Conservation (phyloP, 106 monocot genomes). For the Acanthochlamys bracteata region DNA sequence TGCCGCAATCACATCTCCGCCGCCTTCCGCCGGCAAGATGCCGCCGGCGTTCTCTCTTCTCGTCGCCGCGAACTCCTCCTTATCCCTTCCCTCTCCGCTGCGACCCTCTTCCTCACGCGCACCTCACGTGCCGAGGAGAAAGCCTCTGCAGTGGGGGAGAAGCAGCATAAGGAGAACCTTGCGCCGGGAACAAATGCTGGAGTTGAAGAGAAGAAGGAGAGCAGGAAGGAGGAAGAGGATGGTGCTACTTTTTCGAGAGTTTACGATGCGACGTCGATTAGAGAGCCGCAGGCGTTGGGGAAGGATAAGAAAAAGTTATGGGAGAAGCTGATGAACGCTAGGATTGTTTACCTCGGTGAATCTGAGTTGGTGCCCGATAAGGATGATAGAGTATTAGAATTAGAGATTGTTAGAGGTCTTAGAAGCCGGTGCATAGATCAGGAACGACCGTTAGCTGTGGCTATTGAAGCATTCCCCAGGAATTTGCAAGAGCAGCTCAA, state of each 20-base stretch:
- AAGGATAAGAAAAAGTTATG: constrained; percentile 74
- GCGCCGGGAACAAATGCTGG: constrained; percentile 1
- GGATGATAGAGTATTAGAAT: constrained; percentile 72
- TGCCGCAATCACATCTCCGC: neutral
- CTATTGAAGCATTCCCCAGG: constrained; percentile 73
- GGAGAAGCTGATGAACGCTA: constrained; percentile 78
- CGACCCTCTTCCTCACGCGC: constrained; percentile 19
- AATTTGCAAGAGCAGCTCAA: constrained; percentile 67
- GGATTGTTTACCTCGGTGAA: constrained; percentile 83
- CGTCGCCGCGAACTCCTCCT: constrained; percentile 46
- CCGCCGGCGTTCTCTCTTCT: neutral
- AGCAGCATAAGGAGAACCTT: too few species aligned
- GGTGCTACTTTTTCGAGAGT: constrained; percentile 45
- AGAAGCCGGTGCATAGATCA: constrained; percentile 48
- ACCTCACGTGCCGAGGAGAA: constrained; percentile 31
- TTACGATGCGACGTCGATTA: constrained; percentile 83
- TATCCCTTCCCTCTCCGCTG: constrained; percentile 37
- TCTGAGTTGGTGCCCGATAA: constrained; percentile 78
- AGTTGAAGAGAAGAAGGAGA: constrained; percentile 6
- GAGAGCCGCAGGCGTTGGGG: constrained; percentile 79
- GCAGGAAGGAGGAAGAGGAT: constrained; percentile 20
- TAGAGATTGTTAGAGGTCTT: constrained; percentile 74
- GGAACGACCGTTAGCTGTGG: constrained; percentile 55
- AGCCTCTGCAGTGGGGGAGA: neutral
- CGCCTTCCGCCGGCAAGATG: constrained; percentile 4